Evolutionary conservation across 805 yeast genomes (phyloP), one percentile per base, ranked within the genome.

Genomic region (Candida hispaniensis): DNA sequence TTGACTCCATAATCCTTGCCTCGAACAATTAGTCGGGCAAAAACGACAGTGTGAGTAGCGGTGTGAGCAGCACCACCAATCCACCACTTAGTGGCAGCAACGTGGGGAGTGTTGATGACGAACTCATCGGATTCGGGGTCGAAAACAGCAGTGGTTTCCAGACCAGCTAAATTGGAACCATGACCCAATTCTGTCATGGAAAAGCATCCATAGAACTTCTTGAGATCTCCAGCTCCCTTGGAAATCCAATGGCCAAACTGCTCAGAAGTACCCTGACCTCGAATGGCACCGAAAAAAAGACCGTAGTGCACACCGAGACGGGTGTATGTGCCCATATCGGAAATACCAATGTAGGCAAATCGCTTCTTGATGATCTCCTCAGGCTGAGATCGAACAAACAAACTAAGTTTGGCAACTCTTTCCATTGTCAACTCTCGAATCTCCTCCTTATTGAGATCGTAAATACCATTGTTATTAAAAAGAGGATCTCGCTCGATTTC

Each of bases 11-110:
- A 75, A 57, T 86, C 96, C 56, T 79, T 71, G 19, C 80, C 88
- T 28, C 76, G 64, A 18, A 82, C 83, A 34, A 80, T 70, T 43
- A 86, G 65, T 42, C 96, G 67, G 4, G 95, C 95, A 55, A 75
- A 86, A 15, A 73, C 79, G n/a, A 76, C 73, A 14, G 82, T 65
- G 60, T 86, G 95, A 17, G 86, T 82, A 5, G 95, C 82, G 13
- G 93, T 76, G 57, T 82, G 93, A 7, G 95, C 95, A 25, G 95
- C 95, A 48, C 96, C 96, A 30, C 96, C 96, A 50, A 86, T 86
- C 96, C 96, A 86, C 95, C 96, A 86, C 56, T 86, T 86, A 15
- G 95, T 85, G 26, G 96, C 95, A 21, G 93, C 86, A 38, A 80
- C 56, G 52, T 85, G 80, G 1, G 96, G 96, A 8, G 96, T 86